Evolutionary conservation across 1,139 yeast genomes (phyloP), one percentile per base, ranked within the genome.

Genomic region (Sugiyamaella sp.): DNA sequence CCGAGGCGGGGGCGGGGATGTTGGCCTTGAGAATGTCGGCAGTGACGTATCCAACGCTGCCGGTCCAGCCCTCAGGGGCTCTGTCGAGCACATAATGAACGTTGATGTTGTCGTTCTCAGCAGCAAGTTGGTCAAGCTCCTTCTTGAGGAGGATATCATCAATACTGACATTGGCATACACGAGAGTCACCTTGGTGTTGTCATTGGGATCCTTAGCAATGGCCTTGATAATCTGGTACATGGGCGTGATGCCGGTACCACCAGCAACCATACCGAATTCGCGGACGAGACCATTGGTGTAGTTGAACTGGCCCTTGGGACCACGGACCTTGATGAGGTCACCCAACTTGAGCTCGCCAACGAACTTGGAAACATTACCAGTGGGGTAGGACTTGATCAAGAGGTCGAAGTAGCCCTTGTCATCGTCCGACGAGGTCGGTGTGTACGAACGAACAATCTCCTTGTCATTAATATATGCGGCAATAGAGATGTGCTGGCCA

Each of bases 181-280:
- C 74, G 65, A 88, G 76, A 52, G 77, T 72, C 60, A 87, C 86
- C 69, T 84, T 80, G 63, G 97, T 89, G 60, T 78, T 79, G 70
- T 89, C 97, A 41, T 76, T 78, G 19, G 95, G 91, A 66, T 88
- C 84, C 60, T 78, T 76, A 64, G 87, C 83, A 63, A 90, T 85
- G 51, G 90, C 90, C 63, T 85, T 82, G 63, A 90, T 80, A 68
- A 90, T 86, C 76, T 90, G 97, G 73, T 84, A 87, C 84, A 91
- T 88, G 64, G 98, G 98, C 29, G 97, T 87, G 66, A 90, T 87
- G 63, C 96, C 97, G 44, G 96, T 87, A 67, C 99, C 99, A 64
- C 97, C 97, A 41, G 97, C 96, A 62, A 93, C 84, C 90, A 93
- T 90, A 55, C 86, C 87, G 62, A 89, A 81, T 53, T 81, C 79